phyloP scores from a whole-genome alignment of 208 protist species.

The Trypanosoma boissoni region DNA sequence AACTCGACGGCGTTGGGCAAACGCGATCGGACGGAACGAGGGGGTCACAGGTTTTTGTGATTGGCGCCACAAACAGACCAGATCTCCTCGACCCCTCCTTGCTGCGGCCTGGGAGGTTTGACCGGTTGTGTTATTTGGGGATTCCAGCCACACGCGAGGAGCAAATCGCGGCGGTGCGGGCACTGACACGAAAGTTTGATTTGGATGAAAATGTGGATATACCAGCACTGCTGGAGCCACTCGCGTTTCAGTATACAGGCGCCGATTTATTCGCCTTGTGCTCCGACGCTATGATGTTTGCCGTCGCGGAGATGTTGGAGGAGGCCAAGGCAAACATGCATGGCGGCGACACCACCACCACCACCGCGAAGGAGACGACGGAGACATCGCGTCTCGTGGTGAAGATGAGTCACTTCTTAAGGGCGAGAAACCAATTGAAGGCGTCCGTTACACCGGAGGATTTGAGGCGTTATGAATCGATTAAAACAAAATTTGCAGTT shows the following conservation, averaged over 20 bases:
- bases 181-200: constrained; percentile 84
- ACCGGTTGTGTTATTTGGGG: constrained; percentile 87
- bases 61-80: constrained; percentile 91
- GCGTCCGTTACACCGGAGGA: constrained; percentile 80
- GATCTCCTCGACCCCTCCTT: constrained; percentile 91
- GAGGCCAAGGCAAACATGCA: constrained; percentile 10
- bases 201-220: constrained; percentile 65
- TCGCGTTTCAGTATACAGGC: constrained; percentile 89
- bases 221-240: constrained; percentile 48
- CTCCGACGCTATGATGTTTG: constrained; percentile 94
- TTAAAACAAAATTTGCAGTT: constrained; percentile 65
- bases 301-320: constrained; percentile 87
- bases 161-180: constrained; percentile 73
- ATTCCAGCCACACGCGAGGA: constrained; percentile 72
- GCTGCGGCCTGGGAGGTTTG: constrained; percentile 92
- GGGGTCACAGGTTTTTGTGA: constrained; percentile 88
- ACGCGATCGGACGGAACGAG: constrained; percentile 64
- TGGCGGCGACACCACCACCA: background rate
- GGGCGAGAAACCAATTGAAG: constrained; percentile 70
- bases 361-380: background rate
- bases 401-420: constrained; percentile 74
- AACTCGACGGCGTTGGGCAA: constrained; percentile 87
- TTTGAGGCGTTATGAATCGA: constrained; percentile 62
- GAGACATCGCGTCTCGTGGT: constrained; percentile 37
- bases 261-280: constrained; percentile 95